Conservation (phyloP, 345 rosid species). For the Populus davidiana region DNA sequence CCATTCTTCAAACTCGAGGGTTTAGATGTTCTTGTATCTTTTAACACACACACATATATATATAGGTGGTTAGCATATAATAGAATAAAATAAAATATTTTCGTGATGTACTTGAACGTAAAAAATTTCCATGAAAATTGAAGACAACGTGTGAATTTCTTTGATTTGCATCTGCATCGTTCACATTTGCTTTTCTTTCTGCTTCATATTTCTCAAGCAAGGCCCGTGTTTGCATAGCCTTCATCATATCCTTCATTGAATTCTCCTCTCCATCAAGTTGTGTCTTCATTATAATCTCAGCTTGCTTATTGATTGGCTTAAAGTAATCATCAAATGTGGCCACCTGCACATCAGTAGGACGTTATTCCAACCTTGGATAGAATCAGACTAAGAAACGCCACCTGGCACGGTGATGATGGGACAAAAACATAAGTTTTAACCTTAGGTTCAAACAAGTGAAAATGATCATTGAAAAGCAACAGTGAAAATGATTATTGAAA, state of each 20-base stretch:
- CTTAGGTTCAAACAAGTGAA: no score
- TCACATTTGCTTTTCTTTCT: conserved; percentile 35
- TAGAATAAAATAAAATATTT: no score
- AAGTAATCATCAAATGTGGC: conserved; percentile 76
- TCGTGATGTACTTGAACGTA: background rate
- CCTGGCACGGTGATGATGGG: background rate
- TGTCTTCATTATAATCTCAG: conserved; percentile 62
- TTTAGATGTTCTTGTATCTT: background rate
- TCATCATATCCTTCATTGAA: conserved; percentile 65
- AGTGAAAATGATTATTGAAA: no score
- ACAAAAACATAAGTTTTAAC: no score
- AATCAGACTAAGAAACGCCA: background rate
- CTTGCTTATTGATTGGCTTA: conserved; percentile 82
- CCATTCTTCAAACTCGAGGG: background rate
- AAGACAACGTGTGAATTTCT: conserved; percentile 6
- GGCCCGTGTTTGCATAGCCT: conserved; percentile 56
- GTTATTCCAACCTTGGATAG: background rate
- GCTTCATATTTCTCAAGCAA: conserved; percentile 43
- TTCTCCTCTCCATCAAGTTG: conserved; percentile 87
- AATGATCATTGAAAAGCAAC: no score
- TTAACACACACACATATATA: no score
- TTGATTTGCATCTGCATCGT: conserved; percentile 26
- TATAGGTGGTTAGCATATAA: no score
- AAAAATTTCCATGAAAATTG: background rate
- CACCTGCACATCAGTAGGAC: conserved; percentile 46